Base-by-base conservation (phyloP, 371 early-diverging fungal genomes). In the Chytridium lagenaria region DNA sequence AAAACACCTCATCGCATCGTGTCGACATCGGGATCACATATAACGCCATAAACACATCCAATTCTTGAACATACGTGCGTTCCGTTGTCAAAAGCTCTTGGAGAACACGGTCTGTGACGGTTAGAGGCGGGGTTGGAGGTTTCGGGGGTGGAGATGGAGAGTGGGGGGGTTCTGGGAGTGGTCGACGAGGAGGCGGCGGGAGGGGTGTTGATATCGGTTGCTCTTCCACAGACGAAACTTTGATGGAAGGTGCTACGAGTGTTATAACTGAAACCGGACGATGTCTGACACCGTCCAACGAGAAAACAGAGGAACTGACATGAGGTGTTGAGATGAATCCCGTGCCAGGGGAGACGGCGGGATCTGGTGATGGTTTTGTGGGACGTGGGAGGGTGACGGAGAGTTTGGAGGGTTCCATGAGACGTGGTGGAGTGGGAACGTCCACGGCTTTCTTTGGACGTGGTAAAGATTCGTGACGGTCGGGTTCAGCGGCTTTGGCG, bases 71-170 rank as follows among this genome's bases (percentile, higher is more conserved):
- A 26, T 55, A 55, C 57, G 57, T 55, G 26, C 57, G 57, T 30
- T 55, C 57, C 16, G 57, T 55, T 5, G 57, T 26, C 57, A 55
- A 55, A 5, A 55, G 30, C 26, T 55, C 57, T 55, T 55, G 57
- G 7, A 55, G 57, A 19, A 55, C 57, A 10, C 57, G 57, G 57
- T 55, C 57, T 7, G 57, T 55, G 30, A 55, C 10, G 16, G 57
- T 55, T 23, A 55, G 7, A 12, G 44, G 44, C 12, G 19, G 44
- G 7, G 44, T 7, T 12, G 44, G 12, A 12, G 7, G 44, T 12
- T 12, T 44, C 44, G 44, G 44, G n/a, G 44, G 44, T 7, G 19
- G 44, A 12, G 44, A 19, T 12, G 44, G 12, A 12, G 7, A 19
- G 19, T 12, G 7, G 12, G 44, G 44, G 19, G 44, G 44, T 44